A percentile compares a stretch with the other conserved stretches of the same genome.
Evolutionary conservation across 352 stramenopile genomes (phyloP).

Genomic region (Pythium rishiriense): DNA sequence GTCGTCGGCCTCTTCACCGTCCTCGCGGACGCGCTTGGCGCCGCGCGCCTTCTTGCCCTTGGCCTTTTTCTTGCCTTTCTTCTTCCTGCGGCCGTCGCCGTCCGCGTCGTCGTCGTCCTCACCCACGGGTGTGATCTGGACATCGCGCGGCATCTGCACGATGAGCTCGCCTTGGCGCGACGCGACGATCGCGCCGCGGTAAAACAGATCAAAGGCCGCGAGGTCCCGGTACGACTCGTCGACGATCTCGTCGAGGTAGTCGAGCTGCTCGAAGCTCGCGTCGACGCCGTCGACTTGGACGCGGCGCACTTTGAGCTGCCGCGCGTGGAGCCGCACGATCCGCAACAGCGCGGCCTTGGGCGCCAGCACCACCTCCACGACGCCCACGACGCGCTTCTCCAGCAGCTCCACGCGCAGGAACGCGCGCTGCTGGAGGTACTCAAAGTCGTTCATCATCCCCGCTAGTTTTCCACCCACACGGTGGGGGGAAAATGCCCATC

Average conservation of each 20-base stretch:
- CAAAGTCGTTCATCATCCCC: slow-evolving; percentile 78
- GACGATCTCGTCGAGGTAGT: slow-evolving; percentile 76
- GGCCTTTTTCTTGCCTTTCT: slow-evolving; percentile 20
- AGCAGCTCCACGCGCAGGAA: slow-evolving; percentile 79
- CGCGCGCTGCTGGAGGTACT: slow-evolving; percentile 84
- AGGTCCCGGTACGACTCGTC: slow-evolving; percentile 80
- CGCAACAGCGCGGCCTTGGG: slow-evolving; percentile 53
- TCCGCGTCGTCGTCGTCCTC: slow-evolving; percentile 23
- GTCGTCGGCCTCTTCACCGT: slow-evolving; percentile 29
- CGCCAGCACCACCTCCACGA: slow-evolving; percentile 73
- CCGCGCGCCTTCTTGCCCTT: slow-evolving; percentile 4
- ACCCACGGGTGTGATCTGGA: slow-evolving; percentile 52
- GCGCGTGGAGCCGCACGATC: slow-evolving; percentile 71
- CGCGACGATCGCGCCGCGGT: slow-evolving; percentile 79
- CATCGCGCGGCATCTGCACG: slow-evolving; percentile 62
- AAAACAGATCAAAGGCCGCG: slow-evolving; percentile 84
- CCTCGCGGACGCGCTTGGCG: slow-evolving; percentile 16
- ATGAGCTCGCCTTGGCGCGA: slow-evolving; percentile 84
- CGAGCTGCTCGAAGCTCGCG: slow-evolving; percentile 76
- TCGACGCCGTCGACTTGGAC: slow-evolving; percentile 60
- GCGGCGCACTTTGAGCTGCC: slow-evolving; percentile 59
- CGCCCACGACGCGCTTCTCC: slow-evolving; percentile 51
- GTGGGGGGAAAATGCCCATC: neutral
- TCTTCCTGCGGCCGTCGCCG: slow-evolving; percentile 20
- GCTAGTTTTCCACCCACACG: neutral